phyloP scores from a whole-genome alignment of 768 basidiomycete genomes.

The Xerocomus brunneocitrinus region DNA sequence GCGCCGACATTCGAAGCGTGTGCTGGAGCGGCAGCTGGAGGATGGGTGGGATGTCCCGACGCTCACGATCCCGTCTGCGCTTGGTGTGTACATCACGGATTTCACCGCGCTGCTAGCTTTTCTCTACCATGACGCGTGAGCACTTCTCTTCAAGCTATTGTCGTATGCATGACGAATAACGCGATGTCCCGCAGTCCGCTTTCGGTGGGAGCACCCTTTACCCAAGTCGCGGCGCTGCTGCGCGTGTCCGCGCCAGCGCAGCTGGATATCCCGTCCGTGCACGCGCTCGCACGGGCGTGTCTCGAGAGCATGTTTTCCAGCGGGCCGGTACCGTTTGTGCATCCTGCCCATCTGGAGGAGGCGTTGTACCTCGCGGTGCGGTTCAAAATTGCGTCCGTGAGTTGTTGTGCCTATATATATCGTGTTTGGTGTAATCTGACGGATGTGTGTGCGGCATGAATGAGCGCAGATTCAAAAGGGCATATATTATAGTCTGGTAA shows the following conservation, averaged over 20 bases:
- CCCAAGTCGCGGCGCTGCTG: conserved; percentile 49
- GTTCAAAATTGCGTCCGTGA: conserved; percentile 46
- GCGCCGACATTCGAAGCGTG: conserved; percentile 42
- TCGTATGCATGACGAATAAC: neutral
- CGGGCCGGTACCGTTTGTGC: conserved; percentile 40
- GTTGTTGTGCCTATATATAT: conserved; percentile 14
- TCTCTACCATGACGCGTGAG: conserved; percentile 67
- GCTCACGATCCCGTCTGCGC: conserved; percentile 34
- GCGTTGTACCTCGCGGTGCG: conserved; percentile 49
- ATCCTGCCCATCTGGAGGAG: conserved; percentile 45
- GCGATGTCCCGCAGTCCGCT: conserved; percentile 40
- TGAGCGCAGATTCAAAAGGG: conserved; percentile 51
- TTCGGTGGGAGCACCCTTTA: conserved; percentile 38
- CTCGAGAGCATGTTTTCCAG: conserved; percentile 47
- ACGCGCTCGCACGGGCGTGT: conserved; percentile 39
- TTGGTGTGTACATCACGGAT: conserved; percentile 41
- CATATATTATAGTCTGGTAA: conserved; percentile 60
- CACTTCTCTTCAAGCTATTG: conserved; percentile 8
- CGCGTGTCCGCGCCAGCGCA: conserved; percentile 53
- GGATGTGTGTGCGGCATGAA: neutral
- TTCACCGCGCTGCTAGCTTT: conserved; percentile 56
- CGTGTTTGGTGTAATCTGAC: neutral
- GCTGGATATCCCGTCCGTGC: conserved; percentile 53
- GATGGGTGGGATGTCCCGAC: conserved; percentile 10
- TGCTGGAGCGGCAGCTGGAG: conserved; percentile 3